These are phyloP conservation scores for Cyberlindnera bimundalis DNA, from an alignment of 805 yeast genomes.

Conservation along the genomic window DNA sequence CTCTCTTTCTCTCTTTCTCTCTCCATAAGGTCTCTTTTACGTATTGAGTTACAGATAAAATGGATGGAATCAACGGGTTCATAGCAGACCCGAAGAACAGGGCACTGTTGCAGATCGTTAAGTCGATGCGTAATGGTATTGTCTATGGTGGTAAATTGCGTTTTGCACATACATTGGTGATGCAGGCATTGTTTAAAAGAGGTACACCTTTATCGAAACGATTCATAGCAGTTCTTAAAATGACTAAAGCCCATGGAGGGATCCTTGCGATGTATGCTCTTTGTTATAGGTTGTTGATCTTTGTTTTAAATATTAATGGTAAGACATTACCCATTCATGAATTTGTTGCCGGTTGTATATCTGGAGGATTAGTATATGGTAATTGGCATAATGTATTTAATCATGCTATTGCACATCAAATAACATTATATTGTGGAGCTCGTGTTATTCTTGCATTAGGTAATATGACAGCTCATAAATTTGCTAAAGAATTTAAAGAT, in stretches of 20 bases:
- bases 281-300: constrained; percentile 41
- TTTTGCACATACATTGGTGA: constrained; percentile 62
- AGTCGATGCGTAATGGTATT: constrained; percentile 40
- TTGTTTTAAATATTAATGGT: constrained; percentile 26
- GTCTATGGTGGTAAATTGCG: constrained; percentile 62
- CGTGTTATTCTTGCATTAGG: constrained; percentile 63
- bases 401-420: constrained; percentile 60
- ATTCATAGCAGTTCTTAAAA: constrained; percentile 42
- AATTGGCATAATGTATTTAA: constrained; percentile 32
- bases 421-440: constrained; percentile 70
- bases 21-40: too few relatives aligned
- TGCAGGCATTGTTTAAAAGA: constrained; percentile 46
- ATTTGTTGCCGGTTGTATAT: constrained; percentile 35
- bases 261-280: constrained; percentile 56
- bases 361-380: constrained; percentile 41
- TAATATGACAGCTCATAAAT: constrained; percentile 23
- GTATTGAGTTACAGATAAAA: too few relatives aligned
- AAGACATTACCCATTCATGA: constrained; percentile 20
- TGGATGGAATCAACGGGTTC: constrained; percentile 23
- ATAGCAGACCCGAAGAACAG: constrained; percentile 34
- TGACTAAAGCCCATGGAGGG: constrained; percentile 53
- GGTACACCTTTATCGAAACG: constrained; percentile 36
- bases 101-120: constrained; percentile 34
- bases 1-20: not conserved
- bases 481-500: constrained; percentile 14